Evolutionary conservation across 208 protist genomes (phyloP).

Genomic region (Acanthamoeba lenticulata): DNA sequence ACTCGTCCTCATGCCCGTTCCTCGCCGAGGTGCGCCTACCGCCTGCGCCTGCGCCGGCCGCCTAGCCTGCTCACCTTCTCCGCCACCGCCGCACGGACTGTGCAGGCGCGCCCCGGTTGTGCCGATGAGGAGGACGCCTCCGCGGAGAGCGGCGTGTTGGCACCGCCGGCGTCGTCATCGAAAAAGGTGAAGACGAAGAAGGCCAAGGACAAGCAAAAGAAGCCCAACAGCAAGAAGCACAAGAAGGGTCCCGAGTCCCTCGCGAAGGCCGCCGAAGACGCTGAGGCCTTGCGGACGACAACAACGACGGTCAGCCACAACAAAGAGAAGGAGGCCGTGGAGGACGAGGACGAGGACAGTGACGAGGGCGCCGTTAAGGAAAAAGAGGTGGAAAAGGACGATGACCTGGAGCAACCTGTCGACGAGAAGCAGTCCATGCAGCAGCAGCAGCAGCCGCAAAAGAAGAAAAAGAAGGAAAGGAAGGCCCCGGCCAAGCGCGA

Average conservation of each 20-base stretch:
- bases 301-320: not conserved
- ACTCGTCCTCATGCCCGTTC: not conserved
- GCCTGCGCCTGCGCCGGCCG: not conserved
- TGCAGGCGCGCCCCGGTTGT: too few relatives aligned
- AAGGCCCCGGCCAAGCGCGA: not conserved
- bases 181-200: not conserved
- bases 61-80: not conserved
- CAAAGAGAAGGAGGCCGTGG: not conserved
- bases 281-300: too few relatives aligned
- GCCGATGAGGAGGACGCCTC: not conserved
- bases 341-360: not conserved
- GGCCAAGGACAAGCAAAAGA: not conserved
- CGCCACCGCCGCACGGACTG: not conserved
- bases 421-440: not conserved
- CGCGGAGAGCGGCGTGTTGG: not conserved
- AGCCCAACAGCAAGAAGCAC: too few relatives aligned
- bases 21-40: not conserved
- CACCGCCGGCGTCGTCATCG: not conserved
- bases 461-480: not conserved
- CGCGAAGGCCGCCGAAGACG: not conserved
- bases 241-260: not conserved
- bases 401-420: not conserved
- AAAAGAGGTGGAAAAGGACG: not conserved
- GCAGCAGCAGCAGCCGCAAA: not conserved
- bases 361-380: not conserved